A percentile compares a stretch with the other conserved stretches of the same genome.
phyloP scores from a whole-genome alignment of 169 alveolate species.

The Cryptosporidium andersoni region DNA sequence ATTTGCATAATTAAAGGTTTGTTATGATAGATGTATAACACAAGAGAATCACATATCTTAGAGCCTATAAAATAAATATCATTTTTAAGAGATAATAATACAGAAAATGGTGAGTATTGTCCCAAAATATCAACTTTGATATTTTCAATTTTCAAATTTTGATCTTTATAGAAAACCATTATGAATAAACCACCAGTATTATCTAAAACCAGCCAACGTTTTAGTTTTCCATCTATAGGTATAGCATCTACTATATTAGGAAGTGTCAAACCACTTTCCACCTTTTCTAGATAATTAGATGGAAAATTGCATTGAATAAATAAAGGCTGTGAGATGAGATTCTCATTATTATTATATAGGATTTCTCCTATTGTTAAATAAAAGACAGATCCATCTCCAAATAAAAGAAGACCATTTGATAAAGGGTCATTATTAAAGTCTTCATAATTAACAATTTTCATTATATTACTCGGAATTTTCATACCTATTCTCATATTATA shows the following conservation, averaged over 20 bases:
- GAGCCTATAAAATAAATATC: constrained; percentile 48
- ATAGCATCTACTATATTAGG: constrained; percentile 24
- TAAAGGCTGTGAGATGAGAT: background rate
- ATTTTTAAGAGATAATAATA: background rate
- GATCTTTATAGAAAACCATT: constrained; percentile 30
- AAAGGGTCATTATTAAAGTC: constrained; percentile 9
- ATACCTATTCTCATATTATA: constrained; percentile 39
- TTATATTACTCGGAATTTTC: background rate
- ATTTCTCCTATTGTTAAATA: constrained; percentile 36
- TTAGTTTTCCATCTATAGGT: constrained; percentile 15
- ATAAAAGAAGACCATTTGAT: constrained; percentile 40
- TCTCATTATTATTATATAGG: constrained; percentile 21
- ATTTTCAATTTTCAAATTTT: constrained; percentile 6
- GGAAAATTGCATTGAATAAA: background rate
- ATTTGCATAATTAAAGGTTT: constrained; percentile 2
- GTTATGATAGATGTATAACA: constrained; percentile 15
- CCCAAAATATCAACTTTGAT: constrained; percentile 9
- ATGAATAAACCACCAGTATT: constrained; percentile 43
- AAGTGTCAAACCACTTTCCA: constrained; percentile 29
- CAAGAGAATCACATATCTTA: constrained; percentile 41
- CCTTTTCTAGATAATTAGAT: constrained; percentile 12
- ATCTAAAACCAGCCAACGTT: constrained; percentile 47
- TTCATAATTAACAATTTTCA: constrained; percentile 16
- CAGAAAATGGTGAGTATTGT: constrained; percentile 61
- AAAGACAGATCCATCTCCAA: constrained; percentile 61